Conservation (phyloP, 805 yeast genomes). For the Priceomyces melissophilus region DNA sequence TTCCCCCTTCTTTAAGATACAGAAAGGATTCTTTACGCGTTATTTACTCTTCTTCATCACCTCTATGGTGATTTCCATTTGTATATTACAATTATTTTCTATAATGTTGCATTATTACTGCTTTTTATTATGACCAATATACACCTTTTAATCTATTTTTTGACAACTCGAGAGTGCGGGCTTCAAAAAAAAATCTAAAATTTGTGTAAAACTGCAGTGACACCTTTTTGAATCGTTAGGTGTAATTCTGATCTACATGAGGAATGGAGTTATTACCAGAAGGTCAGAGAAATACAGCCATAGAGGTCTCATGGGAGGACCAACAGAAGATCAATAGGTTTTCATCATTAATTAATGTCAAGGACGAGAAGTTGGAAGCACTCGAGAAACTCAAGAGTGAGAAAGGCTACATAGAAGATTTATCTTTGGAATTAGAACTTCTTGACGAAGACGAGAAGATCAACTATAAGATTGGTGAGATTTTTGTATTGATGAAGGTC, state of each 20-base stretch:
- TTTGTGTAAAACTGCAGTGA: too few relatives aligned
- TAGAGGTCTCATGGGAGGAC: constrained; percentile 76
- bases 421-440: constrained; percentile 79
- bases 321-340: constrained; percentile 88
- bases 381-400: constrained; percentile 55
- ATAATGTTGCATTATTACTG: constrained; percentile 4
- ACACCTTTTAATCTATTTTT: too few relatives aligned
- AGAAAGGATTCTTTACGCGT: constrained; percentile 28
- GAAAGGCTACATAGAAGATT: constrained; percentile 86
- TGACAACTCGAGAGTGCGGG: too few relatives aligned
- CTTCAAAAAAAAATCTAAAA: too few relatives aligned
- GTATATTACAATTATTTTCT: background rate
- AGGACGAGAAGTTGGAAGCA: constrained; percentile 53
- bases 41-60: constrained; percentile 22
- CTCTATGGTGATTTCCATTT: constrained; percentile 28
- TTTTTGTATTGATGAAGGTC: constrained; percentile 68
- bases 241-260: background rate
- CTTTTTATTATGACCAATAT: too few relatives aligned
- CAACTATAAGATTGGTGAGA: constrained; percentile 79
- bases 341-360: constrained; percentile 73
- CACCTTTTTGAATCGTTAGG: too few relatives aligned
- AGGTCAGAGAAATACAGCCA: constrained; percentile 49
- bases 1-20: constrained; percentile 29
- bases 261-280: constrained; percentile 49
- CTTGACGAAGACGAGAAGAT: constrained; percentile 69